Evolutionary conservation across 139 green algal genomes (phyloP).

Genomic region (Haematococcus lacustris): DNA sequence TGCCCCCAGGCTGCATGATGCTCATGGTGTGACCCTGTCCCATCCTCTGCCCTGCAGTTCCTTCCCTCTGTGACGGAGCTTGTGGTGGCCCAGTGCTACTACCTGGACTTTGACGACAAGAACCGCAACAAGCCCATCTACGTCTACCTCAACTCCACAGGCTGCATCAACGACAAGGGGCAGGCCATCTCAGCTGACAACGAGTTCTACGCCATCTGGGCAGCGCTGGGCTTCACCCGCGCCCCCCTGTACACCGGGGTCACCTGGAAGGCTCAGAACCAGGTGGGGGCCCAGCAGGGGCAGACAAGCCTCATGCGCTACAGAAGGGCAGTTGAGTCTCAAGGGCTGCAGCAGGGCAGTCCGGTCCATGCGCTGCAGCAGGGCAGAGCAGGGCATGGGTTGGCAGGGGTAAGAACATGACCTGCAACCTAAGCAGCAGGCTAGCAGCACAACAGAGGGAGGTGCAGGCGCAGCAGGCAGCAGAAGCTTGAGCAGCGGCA

Average conservation of each 20-base stretch:
- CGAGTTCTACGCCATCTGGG: slow-evolving; percentile 64
- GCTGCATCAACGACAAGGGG: slow-evolving; percentile 56
- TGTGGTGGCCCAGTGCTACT: slow-evolving; percentile 79
- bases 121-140: slow-evolving; percentile 75
- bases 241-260: slow-evolving; percentile 54
- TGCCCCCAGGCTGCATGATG: not conserved
- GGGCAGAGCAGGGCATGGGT: too few species aligned
- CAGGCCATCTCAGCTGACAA: slow-evolving; percentile 37
- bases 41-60: slow-evolving; percentile 43
- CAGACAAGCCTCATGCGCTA: too few species aligned
- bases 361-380: too few species aligned
- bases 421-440: too few species aligned
- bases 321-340: too few species aligned
- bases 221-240: slow-evolving; percentile 52
- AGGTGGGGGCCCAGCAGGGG: slow-evolving; percentile 9
- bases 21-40: not conserved
- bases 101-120: slow-evolving; percentile 68
- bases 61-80: slow-evolving; percentile 79
- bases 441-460: too few species aligned
- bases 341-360: too few species aligned
- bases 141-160: slow-evolving; percentile 84
- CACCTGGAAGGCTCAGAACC: slow-evolving; percentile 59
- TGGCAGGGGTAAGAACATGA: too few species aligned
- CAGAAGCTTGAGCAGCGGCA: too few species aligned
- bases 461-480: too few species aligned